Percentiles rank a stretch among this genome's conserved stretches.
Evolutionary conservation across 257 asterid species (phyloP).

Genomic region (Orobanche coerulescens): DNA sequence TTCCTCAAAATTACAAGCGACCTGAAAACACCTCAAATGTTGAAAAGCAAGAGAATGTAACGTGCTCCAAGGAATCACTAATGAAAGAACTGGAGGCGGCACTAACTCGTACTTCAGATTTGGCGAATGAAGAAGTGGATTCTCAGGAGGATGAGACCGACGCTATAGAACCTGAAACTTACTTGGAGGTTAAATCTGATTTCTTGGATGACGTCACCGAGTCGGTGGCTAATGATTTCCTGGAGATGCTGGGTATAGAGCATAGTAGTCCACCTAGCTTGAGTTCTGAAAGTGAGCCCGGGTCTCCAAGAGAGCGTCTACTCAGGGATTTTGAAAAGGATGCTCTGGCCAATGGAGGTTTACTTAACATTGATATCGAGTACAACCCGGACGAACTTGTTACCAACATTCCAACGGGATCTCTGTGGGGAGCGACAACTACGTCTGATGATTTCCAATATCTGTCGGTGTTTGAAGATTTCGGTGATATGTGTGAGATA

Average conservation of each 20-base stretch:
- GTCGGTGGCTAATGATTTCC: constrained; percentile 66
- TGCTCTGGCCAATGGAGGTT: constrained; percentile 57
- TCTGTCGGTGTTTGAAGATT: constrained; percentile 26
- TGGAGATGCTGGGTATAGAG: constrained; percentile 76
- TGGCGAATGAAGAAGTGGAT: constrained; percentile 43
- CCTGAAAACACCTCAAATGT: not conserved
- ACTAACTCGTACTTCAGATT: constrained; percentile 37
- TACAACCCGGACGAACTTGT: constrained; percentile 27
- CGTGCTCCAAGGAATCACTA: constrained; percentile 36
- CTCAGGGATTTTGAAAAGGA: constrained; percentile 88
- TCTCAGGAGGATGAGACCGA: constrained; percentile 46
- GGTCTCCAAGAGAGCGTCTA: constrained; percentile 81
- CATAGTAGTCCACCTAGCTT: constrained; percentile 62
- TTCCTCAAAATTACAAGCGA: constrained; percentile 21
- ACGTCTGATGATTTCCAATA: constrained; percentile 31
- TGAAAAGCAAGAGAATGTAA: constrained; percentile 27
- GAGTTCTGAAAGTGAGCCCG: constrained; percentile 89
- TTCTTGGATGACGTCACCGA: constrained; percentile 51
- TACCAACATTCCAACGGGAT: constrained; percentile 25
- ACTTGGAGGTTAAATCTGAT: constrained; percentile 31
- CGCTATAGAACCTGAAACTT: constrained; percentile 27
- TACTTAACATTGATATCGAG: constrained; percentile 51
- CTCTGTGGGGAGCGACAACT: constrained; percentile 37
- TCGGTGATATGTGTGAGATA: constrained; percentile 28
- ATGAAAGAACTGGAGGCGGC: constrained; percentile 66